A percentile compares a stretch with the other conserved stretches of the same genome.
Evolutionary conservation across 1,284 basidiomycete genomes (phyloP).

Genomic region (Stereum hirsutum): DNA sequence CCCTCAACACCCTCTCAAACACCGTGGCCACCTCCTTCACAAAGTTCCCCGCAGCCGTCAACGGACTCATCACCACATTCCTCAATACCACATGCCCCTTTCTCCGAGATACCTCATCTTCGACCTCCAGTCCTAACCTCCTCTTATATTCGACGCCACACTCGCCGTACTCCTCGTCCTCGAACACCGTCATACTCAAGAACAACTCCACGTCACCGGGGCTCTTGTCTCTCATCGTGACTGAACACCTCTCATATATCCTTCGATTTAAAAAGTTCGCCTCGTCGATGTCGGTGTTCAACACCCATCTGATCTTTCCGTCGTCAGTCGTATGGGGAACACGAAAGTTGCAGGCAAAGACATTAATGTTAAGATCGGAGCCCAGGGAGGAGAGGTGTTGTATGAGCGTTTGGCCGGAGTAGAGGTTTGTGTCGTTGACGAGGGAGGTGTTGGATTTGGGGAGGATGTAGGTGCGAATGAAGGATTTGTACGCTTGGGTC

Average conservation of each 20-base stretch:
- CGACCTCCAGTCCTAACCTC: slow-evolving; percentile 25
- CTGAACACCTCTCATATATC: not conserved
- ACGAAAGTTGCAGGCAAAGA: slow-evolving; percentile 36
- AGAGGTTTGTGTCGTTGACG: slow-evolving; percentile 20
- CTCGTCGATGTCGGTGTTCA: not conserved
- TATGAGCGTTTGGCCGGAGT: slow-evolving; percentile 22
- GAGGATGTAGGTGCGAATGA: slow-evolving; percentile 29
- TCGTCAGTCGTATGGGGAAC: too few species aligned
- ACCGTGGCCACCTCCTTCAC: not conserved
- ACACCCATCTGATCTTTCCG: not conserved
- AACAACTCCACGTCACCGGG: too few species aligned
- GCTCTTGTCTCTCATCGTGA: too few species aligned
- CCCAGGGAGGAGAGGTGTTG: slow-evolving; percentile 24
- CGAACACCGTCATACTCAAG: slow-evolving; percentile 25
- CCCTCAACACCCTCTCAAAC: too few species aligned
- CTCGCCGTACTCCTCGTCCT: slow-evolving; percentile 23
- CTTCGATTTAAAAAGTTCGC: not conserved
- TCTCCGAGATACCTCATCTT: too few species aligned
- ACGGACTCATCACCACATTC: too few species aligned
- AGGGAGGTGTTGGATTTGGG: slow-evolving; percentile 23
- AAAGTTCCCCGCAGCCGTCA: not conserved
- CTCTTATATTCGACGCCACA: slow-evolving; percentile 25
- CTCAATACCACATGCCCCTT: too few species aligned
- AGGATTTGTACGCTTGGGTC: slow-evolving; percentile 23
- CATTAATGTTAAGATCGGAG: slow-evolving; percentile 35